phyloP scores from a whole-genome alignment of 345 rosid genomes.

The Gossypium thurberi region DNA sequence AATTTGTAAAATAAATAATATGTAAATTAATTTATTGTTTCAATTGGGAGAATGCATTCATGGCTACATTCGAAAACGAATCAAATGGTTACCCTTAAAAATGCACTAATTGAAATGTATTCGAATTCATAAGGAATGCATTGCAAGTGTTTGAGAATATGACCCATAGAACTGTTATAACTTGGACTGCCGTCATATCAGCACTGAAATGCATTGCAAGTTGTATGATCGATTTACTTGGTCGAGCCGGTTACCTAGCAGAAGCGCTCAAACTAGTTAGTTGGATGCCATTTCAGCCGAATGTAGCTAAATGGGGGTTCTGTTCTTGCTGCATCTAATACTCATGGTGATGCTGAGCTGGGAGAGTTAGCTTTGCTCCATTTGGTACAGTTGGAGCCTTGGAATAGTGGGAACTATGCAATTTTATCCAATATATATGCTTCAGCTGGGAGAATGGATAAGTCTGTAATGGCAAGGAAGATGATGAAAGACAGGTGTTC shows the following conservation, averaged over 20 bases:
- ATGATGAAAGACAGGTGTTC: constrained; percentile 55
- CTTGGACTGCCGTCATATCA: constrained; percentile 67
- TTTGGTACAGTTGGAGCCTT: constrained; percentile 54
- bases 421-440: constrained; percentile 55
- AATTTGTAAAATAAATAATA: too few relatives aligned
- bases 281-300: constrained; percentile 60
- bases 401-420: constrained; percentile 70
- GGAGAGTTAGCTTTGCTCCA: constrained; percentile 54
- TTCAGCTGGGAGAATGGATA: constrained; percentile 53
- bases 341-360: constrained; percentile 45
- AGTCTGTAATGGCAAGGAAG: constrained; percentile 49
- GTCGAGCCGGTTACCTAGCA: constrained; percentile 52
- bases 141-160: constrained; percentile 41
- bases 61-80: constrained; percentile 25
- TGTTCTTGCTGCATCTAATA: constrained; percentile 60
- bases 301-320: constrained; percentile 75
- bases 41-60: constrained; percentile 51
- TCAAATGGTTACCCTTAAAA: constrained; percentile 35
- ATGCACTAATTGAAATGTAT: constrained; percentile 64
- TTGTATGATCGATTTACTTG: constrained; percentile 62
- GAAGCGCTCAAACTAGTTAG: constrained; percentile 45
- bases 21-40: too few relatives aligned
- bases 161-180: constrained; percentile 37
- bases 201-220: constrained; percentile 45
- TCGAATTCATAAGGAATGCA: constrained; percentile 62